phyloP scores from a whole-genome alignment of 1,284 basidiomycete species.

The Trichosporon sp. region DNA sequence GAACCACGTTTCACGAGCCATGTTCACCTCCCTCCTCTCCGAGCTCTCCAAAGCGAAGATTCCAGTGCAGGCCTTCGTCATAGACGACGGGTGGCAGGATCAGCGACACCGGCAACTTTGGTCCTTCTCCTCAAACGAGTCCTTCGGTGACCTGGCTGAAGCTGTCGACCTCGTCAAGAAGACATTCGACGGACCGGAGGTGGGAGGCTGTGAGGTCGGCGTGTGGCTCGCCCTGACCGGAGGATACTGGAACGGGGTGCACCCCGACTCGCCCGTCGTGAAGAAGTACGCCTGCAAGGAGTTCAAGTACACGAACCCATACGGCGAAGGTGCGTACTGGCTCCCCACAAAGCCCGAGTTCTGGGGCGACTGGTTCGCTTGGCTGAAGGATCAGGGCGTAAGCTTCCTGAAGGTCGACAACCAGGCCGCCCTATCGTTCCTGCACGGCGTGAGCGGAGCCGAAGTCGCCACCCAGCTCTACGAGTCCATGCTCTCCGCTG shows the following conservation, averaged over 20 bases:
- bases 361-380: conserved; percentile 45
- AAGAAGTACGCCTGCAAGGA: conserved; percentile 36
- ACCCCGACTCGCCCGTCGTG: conserved; percentile 37
- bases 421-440: conserved; percentile 35
- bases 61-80: conserved; percentile 43
- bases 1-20: conserved; percentile 22
- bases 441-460: conserved; percentile 24
- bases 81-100: conserved; percentile 52
- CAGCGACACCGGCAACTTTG: conserved; percentile 26
- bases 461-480: conserved; percentile 34
- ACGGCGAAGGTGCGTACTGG: conserved; percentile 24
- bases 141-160: conserved; percentile 22
- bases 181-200: not conserved
- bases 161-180: conserved; percentile 21
- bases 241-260: conserved; percentile 47
- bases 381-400: conserved; percentile 38
- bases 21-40: conserved; percentile 23
- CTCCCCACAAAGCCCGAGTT: conserved; percentile 42
- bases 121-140: conserved; percentile 24
- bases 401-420: conserved; percentile 48
- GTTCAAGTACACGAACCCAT: conserved; percentile 26
- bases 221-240: conserved; percentile 44
- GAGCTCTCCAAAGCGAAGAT: conserved; percentile 20
- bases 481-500: conserved; percentile 34
- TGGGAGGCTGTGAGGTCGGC: conserved; percentile 32